Base-by-base conservation (phyloP, 495 filamentous ascomycete species). In the Neurospora sublineolata region DNA sequence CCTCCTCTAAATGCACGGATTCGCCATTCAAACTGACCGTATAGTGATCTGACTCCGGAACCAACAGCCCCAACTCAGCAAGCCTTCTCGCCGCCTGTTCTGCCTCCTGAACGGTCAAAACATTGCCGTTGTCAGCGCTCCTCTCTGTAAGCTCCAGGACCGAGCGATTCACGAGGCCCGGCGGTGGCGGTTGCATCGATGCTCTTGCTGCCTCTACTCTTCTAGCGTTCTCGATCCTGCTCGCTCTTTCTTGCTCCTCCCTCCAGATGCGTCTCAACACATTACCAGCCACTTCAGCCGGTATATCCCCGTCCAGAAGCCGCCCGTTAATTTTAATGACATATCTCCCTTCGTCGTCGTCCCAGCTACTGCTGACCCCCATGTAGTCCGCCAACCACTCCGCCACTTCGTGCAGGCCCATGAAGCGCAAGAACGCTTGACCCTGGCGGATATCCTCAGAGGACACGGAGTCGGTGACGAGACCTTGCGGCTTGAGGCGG, bases 401-500 rank as follows among this genome's bases (percentile, higher is more conserved):
- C 3, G 73, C 75, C n/a, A 73, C 68, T 7, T 39, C 23, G 11
- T 52, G 9, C 16, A 73, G 27, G 1, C 75, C 73, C n/a, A 77
- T 33, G 68, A 52, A 72, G 4, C 12, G 44, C 5, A 75, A 46
- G 67, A 72, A 77, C 1, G 70, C 64, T 8, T 68, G 69, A 5
- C 73, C 75, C 3, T 69, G 70, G n/a, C 42, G 18, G 18, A 75
- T 52, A 5, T 75, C 73, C 2, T 44, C n/a, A 10, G 18, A 44
- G 7, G 68, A 42, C 40, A 74, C 72, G 10, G 33, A 33, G 27
- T 72, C 69, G n/a, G 69, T 77, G 67, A 76, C 36, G 3, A 71
- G 67, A 1, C 12, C 8, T 36, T 33, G 27, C 27, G 52, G 52
- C 27, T 64, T 64, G 3, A 71, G 38, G 16, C 44, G 64, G 7